A percentile compares a stretch with the other conserved stretches of the same genome.
Conservation (phyloP, 805 yeast species). For the Tetrapisispora iriomotensis region DNA sequence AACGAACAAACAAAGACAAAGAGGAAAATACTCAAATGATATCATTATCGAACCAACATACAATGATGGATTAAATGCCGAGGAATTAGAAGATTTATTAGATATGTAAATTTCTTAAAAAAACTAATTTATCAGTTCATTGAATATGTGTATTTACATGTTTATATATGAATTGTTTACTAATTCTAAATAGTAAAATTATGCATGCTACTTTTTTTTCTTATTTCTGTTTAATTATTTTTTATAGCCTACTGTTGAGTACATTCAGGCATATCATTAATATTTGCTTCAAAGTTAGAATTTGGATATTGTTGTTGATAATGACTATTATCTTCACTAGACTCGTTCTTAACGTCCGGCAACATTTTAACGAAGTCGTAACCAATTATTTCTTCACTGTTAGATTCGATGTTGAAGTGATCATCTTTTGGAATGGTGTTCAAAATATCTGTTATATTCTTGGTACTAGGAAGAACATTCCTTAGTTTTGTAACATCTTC, state of each 20-base stretch:
- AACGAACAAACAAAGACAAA: not conserved
- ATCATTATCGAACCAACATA: slow-evolving; percentile 14
- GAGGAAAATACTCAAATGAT: not conserved
- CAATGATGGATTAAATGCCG: slow-evolving; percentile 16
- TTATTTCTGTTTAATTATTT: too few relatives aligned
- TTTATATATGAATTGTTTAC: too few relatives aligned
- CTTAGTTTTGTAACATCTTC: slow-evolving; percentile 48
- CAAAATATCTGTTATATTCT: slow-evolving; percentile 1
- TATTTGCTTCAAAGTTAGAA: not conserved
- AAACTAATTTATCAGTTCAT: not conserved
- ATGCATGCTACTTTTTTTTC: not conserved
- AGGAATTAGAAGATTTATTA: slow-evolving; percentile 20
- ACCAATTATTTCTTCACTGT: slow-evolving; percentile 24
- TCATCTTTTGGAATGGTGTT: slow-evolving; percentile 7
- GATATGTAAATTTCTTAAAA: not conserved
- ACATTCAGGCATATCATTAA: slow-evolving; percentile 31
- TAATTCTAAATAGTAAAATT: too few relatives aligned
- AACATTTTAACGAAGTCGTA: slow-evolving; percentile 16
- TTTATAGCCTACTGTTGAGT: slow-evolving; percentile 36
- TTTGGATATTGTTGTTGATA: not conserved
- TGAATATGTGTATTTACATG: not conserved
- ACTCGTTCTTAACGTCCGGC: slow-evolving; percentile 5
- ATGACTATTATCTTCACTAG: slow-evolving; percentile 1
- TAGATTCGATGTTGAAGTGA: slow-evolving; percentile 9
- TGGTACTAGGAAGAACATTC: slow-evolving; percentile 41